Conservation (phyloP, 495 filamentous ascomycete species). For the Amphirosellinia nigrospora region DNA sequence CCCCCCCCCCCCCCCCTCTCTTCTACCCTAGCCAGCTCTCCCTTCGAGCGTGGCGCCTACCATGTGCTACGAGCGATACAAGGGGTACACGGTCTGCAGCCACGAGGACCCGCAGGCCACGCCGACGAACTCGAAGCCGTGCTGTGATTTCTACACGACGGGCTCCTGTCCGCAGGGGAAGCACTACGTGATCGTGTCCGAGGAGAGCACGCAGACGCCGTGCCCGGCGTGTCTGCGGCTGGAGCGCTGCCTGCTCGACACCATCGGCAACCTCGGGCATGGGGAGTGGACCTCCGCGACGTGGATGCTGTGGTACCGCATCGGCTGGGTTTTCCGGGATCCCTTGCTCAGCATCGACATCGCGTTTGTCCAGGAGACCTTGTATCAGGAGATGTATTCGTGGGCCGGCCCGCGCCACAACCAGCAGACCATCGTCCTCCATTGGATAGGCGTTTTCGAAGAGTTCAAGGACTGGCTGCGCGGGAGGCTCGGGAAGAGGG, state of each 20-base stretch:
- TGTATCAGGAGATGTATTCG: not conserved
- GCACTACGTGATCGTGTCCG: not conserved
- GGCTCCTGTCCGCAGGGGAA: not conserved
- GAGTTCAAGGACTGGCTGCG: slow-evolving; percentile 12
- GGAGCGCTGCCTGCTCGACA: not conserved
- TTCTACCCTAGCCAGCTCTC: not conserved
- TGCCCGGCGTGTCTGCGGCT: not conserved
- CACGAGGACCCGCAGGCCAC: slow-evolving; percentile 7
- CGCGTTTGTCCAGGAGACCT: not conserved
- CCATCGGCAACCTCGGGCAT: not conserved
- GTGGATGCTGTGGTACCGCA: slow-evolving; percentile 10
- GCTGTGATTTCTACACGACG: not conserved
- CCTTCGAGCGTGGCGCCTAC: not conserved
- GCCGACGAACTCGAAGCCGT: not conserved
- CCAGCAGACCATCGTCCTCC: not conserved
- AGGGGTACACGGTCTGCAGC: not conserved
- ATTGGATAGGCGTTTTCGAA: not conserved
- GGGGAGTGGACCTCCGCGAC: not conserved
- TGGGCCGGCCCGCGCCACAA: slow-evolving; percentile 4
- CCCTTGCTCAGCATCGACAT: not conserved
- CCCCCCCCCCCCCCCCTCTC: not conserved
- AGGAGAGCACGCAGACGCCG: too few species aligned
- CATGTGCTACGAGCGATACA: slow-evolving; percentile 13
- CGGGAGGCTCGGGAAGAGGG: slow-evolving; percentile 7
- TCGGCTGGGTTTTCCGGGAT: slow-evolving; percentile 3